Evolutionary conservation across 208 protist species (phyloP).

Genomic region (Spongospora subterranea): DNA sequence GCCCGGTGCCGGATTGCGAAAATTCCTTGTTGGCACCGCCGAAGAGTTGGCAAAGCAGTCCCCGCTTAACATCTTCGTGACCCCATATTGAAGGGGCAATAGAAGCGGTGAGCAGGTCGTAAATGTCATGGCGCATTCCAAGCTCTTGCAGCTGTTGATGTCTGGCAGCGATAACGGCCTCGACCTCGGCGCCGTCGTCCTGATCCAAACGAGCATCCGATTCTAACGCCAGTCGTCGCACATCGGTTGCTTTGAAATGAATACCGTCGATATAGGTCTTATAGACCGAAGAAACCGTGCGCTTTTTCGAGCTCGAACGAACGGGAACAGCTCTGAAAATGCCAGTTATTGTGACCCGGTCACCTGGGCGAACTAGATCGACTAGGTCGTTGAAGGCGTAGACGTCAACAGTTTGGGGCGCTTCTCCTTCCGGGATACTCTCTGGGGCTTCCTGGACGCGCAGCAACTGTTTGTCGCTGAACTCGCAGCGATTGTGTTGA

Average conservation of each 20-base stretch:
- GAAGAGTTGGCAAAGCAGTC: constrained; percentile 97
- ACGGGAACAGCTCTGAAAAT: constrained; percentile 90
- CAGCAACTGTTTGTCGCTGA: constrained; percentile 78
- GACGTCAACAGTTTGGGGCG: constrained; percentile 94
- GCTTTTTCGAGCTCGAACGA: constrained; percentile 88
- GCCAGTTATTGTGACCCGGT: constrained; percentile 96
- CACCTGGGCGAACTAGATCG: constrained; percentile 92
- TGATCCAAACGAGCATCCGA: constrained; percentile 68
- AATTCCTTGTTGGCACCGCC: constrained; percentile 93
- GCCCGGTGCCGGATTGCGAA: constrained; percentile 54
- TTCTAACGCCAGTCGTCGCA: constrained; percentile 63
- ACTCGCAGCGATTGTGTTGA: constrained; percentile 87
- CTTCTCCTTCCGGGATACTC: constrained; percentile 96
- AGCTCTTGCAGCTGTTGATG: constrained; percentile 68
- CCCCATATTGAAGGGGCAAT: constrained; percentile 97
- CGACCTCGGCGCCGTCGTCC: constrained; percentile 61
- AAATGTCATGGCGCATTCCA: constrained; percentile 84
- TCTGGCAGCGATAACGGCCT: constrained; percentile 57
- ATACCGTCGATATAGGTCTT: constrained; percentile 94
- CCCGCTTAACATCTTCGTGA: constrained; percentile 97
- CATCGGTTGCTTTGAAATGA: constrained; percentile 88
- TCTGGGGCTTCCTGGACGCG: constrained; percentile 97
- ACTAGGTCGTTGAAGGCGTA: constrained; percentile 92
- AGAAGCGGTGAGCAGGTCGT: constrained; percentile 89
- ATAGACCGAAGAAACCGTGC: constrained; percentile 87